Percentiles rank a stretch among this genome's conserved stretches.
These are phyloP conservation scores for Pharnaceum exiguum DNA, from an alignment of 148 eudicot species.

Conservation along the genomic window DNA sequence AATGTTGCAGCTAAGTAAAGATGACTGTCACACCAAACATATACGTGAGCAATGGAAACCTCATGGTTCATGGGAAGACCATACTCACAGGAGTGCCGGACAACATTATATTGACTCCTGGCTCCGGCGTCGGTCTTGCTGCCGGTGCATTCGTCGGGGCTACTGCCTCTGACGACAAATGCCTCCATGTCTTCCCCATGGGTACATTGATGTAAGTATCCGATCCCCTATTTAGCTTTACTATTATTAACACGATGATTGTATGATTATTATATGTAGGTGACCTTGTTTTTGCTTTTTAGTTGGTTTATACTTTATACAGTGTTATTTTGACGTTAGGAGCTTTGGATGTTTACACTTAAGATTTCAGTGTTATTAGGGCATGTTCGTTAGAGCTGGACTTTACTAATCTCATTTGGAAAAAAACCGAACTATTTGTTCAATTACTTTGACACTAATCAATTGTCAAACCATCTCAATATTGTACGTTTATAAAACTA, in stretches of 20 bases:
- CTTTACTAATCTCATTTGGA: too few relatives aligned
- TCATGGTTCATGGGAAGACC: slow-evolving; percentile 78
- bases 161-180: slow-evolving; percentile 48
- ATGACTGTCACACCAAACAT: slow-evolving; percentile 79
- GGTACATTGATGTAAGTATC: slow-evolving; percentile 78
- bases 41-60: slow-evolving; percentile 59
- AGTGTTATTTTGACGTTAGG: too few relatives aligned
- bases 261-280: neutral
- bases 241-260: neutral
- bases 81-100: slow-evolving; percentile 72
- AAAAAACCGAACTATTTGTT: too few relatives aligned
- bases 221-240: neutral
- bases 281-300: too few relatives aligned
- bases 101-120: slow-evolving; percentile 66
- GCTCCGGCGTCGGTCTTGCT: slow-evolving; percentile 49
- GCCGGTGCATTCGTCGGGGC: slow-evolving; percentile 81
- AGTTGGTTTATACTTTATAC: too few relatives aligned
- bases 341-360: too few relatives aligned
- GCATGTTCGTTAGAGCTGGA: too few relatives aligned
- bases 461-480: too few relatives aligned
- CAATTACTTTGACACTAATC: too few relatives aligned
- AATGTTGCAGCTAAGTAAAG: slow-evolving; percentile 17
- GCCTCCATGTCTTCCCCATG: slow-evolving; percentile 81
- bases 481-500: too few relatives aligned
- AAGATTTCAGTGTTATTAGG: too few relatives aligned